Conservation (phyloP, 345 rosid species). For the Brassica nigra region DNA sequence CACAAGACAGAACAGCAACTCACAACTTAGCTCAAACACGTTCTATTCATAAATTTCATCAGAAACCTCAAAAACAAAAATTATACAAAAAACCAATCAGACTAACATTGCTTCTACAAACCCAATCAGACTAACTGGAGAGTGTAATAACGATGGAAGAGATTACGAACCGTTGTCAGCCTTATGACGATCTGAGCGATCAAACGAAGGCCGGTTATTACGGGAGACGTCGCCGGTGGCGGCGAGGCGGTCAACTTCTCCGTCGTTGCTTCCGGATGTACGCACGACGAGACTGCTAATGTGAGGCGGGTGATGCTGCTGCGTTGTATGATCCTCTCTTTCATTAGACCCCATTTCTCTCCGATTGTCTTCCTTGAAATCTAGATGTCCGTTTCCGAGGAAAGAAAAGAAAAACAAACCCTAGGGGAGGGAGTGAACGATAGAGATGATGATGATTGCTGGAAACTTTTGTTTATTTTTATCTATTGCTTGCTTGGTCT, state of each 20-base stretch:
- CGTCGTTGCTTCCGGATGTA: constrained; percentile 58
- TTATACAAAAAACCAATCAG: constrained; percentile 46
- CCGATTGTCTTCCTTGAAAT: constrained; percentile 26
- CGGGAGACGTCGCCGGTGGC: constrained; percentile 63
- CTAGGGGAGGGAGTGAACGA: constrained; percentile 16
- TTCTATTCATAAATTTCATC: neutral
- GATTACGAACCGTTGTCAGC: constrained; percentile 62
- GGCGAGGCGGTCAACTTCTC: constrained; percentile 43
- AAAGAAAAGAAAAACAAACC: neutral
- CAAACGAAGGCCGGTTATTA: constrained; percentile 53
- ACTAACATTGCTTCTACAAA: constrained; percentile 62
- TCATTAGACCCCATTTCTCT: constrained; percentile 71
- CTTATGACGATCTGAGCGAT: constrained; percentile 65
- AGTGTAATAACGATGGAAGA: neutral
- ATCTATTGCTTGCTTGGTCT: constrained; percentile 10
- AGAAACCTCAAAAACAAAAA: constrained; percentile 39
- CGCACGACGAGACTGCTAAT: constrained; percentile 88
- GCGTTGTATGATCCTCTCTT: constrained; percentile 50
- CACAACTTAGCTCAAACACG: constrained; percentile 38
- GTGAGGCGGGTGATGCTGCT: constrained; percentile 69
- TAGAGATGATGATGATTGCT: constrained; percentile 1
- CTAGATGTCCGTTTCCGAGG: constrained; percentile 32
- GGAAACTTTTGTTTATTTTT: constrained; percentile 10
- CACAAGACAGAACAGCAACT: constrained; percentile 10
- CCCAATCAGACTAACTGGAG: neutral